Evolutionary conservation across 129 eudicot genomes (phyloP).

Genomic region (Pseudognaphalium luteoalbum): DNA sequence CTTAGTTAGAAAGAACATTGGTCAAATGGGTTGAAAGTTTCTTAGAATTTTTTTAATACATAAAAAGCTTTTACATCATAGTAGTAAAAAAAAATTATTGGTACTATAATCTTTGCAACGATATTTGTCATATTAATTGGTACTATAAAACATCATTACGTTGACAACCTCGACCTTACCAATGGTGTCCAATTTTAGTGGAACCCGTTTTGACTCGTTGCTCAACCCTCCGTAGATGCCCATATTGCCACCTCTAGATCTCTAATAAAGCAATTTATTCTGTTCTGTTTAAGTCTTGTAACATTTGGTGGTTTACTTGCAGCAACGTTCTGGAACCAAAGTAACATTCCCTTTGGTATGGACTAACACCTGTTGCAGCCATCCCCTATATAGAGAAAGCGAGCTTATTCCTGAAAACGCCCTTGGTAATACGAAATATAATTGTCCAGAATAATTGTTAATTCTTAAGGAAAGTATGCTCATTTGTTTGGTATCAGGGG

Average conservation of each 20-base stretch:
- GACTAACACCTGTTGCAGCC: constrained; percentile 99
- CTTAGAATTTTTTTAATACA: not conserved
- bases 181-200: not conserved
- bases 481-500: constrained; percentile 47
- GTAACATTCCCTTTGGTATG: constrained; percentile 97
- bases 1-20: no score
- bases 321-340: constrained; percentile 96
- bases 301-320: constrained; percentile 23
- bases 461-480: not conserved
- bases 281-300: not conserved
- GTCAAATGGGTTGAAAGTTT: not conserved
- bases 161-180: no score
- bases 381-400: constrained; percentile 81
- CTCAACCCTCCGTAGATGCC: not conserved
- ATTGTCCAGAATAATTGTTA: not conserved
- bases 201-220: not conserved
- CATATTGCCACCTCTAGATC: not conserved
- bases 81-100: not conserved
- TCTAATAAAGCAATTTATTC: not conserved
- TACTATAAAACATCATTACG: no score
- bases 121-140: not conserved
- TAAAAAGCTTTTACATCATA: not conserved
- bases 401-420: constrained; percentile 74
- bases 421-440: constrained; percentile 52
- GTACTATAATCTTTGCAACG: not conserved